Conservation (phyloP, 768 basidiomycete genomes). For the Glaciozyma martinii region DNA sequence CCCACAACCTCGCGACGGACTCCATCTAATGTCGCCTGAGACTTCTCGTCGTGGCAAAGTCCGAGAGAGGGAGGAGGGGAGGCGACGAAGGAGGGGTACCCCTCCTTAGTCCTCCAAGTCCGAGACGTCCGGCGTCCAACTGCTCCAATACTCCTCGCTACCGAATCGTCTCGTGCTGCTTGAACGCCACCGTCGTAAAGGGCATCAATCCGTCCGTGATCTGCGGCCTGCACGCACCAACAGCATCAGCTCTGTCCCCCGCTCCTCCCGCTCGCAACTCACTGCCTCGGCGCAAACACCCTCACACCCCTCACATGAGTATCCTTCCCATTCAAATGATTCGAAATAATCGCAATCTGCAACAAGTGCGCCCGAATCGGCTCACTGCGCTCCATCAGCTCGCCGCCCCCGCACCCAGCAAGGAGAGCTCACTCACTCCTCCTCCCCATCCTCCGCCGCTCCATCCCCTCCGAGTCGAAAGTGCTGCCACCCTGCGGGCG, state of each 20-base stretch:
- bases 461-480: constrained; percentile 62
- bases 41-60: too few relatives aligned
- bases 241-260: constrained; percentile 29
- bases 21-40: too few relatives aligned
- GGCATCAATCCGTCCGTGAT: constrained; percentile 63
- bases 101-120: too few relatives aligned
- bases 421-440: constrained; percentile 53
- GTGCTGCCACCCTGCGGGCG: constrained; percentile 90
- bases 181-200: constrained; percentile 57
- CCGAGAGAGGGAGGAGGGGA: too few relatives aligned
- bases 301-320: constrained; percentile 89
- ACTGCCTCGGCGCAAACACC: constrained; percentile 81
- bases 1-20: too few relatives aligned
- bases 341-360: constrained; percentile 79
- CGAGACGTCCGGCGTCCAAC: too few relatives aligned
- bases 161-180: constrained; percentile 69
- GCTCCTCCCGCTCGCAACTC: constrained; percentile 36
- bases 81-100: too few relatives aligned
- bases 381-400: constrained; percentile 47
- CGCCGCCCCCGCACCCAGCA: background rate
- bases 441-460: constrained; percentile 64
- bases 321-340: constrained; percentile 98
- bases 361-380: constrained; percentile 81
- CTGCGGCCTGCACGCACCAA: constrained; percentile 39
- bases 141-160: constrained; percentile 35